Evolutionary conservation across 768 basidiomycete species (phyloP).

Genomic region (Phaffia tasmanica): DNA sequence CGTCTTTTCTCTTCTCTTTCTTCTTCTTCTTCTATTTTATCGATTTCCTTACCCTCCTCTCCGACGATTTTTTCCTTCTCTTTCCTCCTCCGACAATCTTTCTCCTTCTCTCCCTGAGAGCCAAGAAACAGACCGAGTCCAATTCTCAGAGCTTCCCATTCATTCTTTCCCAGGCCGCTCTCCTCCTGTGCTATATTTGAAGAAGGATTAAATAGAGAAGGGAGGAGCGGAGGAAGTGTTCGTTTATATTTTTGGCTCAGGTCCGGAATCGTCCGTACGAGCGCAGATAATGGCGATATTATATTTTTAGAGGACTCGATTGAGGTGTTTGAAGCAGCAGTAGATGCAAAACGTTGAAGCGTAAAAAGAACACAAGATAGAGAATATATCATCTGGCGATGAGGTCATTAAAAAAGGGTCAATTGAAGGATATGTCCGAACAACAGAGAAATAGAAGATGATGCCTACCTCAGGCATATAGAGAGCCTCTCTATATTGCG

Average conservation of each 20-base stretch:
- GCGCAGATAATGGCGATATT: background rate
- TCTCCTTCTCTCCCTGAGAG: background rate
- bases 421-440: background rate
- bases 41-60: background rate
- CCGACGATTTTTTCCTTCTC: background rate
- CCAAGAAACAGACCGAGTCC: conserved; percentile 6
- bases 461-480: conserved; percentile 16
- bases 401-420: too few species aligned
- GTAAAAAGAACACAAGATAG: conserved; percentile 3
- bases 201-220: conserved; percentile 1
- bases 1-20: conserved; percentile 4
- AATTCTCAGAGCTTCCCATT: conserved; percentile 4
- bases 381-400: conserved; percentile 7
- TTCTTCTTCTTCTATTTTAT: background rate
- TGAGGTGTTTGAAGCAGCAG: background rate
- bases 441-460: background rate
- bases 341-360: background rate
- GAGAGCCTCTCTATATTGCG: conserved; percentile 9
- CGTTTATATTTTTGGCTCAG: background rate
- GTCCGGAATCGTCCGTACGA: background rate
- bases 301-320: background rate
- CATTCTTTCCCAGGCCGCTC: background rate
- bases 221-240: conserved; percentile 9
- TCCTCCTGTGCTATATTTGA: background rate
- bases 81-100: background rate